These are phyloP conservation scores for Aspergillus intermedius DNA, from an alignment of 2,329 filamentous ascomycete species.

Conservation along the genomic window DNA sequence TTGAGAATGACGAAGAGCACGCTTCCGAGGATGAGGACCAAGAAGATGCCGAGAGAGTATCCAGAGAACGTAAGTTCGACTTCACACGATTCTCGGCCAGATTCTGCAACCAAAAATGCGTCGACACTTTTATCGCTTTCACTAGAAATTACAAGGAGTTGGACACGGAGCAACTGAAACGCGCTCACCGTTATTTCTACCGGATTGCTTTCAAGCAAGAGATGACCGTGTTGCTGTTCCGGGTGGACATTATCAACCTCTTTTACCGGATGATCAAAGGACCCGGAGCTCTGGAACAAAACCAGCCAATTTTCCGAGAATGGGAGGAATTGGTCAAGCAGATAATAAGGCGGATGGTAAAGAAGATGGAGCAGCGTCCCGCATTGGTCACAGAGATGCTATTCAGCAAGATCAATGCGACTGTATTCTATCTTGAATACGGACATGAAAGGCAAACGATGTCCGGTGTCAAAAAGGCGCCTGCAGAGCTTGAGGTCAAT, in stretches of 20 bases:
- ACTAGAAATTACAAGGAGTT: constrained; percentile 76
- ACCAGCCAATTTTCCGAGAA: constrained; percentile 65
- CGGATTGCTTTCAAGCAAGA: constrained; percentile 93
- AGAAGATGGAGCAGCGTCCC: constrained; percentile 77
- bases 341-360: constrained; percentile 71
- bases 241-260: constrained; percentile 81
- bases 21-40: constrained; percentile 68
- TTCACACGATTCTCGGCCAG: constrained; percentile 75
- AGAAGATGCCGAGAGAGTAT: constrained; percentile 60
- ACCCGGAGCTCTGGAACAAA: constrained; percentile 64
- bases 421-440: constrained; percentile 81
- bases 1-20: constrained; percentile 50
- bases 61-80: constrained; percentile 86
- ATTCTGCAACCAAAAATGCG: constrained; percentile 75
- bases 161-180: constrained; percentile 72
- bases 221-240: constrained; percentile 78
- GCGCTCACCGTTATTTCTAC: constrained; percentile 89
- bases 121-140: constrained; percentile 83
- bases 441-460: constrained; percentile 76
- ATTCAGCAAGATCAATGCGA: constrained; percentile 84
- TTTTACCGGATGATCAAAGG: constrained; percentile 91
- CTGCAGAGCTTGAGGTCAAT: constrained; percentile 77
- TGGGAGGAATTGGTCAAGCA: constrained; percentile 88
- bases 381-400: constrained; percentile 85
- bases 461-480: constrained; percentile 59